Conservation (phyloP, 306 rosid species). For the Cucumis hystrix region DNA sequence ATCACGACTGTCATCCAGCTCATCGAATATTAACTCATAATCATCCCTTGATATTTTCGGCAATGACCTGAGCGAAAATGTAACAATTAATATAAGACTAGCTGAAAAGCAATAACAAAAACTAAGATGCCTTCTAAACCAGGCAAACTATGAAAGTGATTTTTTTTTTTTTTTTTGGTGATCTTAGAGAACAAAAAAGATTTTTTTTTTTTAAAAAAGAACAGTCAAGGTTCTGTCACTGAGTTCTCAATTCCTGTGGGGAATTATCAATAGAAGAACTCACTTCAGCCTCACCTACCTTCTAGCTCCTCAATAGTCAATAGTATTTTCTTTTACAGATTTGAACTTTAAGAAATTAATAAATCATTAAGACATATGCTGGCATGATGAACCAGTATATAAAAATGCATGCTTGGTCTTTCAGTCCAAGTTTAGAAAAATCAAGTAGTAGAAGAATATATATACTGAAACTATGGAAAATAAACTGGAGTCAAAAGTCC, state of each 20-base stretch:
- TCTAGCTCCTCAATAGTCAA: not conserved
- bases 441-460: not conserved
- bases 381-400: not conserved
- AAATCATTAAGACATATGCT: not conserved
- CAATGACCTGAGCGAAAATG: constrained; percentile 44
- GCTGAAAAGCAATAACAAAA: not conserved
- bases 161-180: not conserved
- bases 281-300: not conserved
- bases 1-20: constrained; percentile 79
- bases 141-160: not conserved
- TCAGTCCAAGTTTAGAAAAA: not conserved
- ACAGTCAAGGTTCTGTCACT: not conserved
- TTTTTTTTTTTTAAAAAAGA: not conserved
- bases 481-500: not conserved
- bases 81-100: not conserved
- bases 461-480: not conserved
- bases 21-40: constrained; percentile 77
- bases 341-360: not conserved
- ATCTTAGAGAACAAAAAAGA: not conserved
- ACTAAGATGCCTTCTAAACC: not conserved
- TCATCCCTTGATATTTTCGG: constrained; percentile 78
- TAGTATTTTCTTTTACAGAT: not conserved
- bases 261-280: not conserved
- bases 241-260: not conserved
- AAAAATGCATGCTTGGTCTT: not conserved